These are phyloP conservation scores for Ganoderma leucocontextum DNA, from an alignment of 1,284 basidiomycete species.

Conservation along the genomic window DNA sequence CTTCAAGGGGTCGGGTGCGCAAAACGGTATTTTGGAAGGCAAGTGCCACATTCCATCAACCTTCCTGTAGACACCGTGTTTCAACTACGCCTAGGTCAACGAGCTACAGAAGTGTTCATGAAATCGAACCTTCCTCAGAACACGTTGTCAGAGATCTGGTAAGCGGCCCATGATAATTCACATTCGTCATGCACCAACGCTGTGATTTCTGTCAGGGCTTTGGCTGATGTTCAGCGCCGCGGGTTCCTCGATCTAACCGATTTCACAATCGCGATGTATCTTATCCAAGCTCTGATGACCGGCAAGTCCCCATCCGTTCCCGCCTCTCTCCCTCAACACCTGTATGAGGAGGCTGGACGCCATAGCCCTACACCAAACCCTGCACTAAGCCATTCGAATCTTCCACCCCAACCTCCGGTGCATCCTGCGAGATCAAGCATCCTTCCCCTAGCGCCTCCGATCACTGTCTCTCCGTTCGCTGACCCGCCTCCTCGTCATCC, in stretches of 20 bases:
- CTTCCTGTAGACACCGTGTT: neutral
- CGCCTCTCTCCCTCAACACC: constrained; percentile 76
- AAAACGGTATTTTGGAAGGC: constrained; percentile 81
- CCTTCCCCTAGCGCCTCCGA: neutral
- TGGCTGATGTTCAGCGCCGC: constrained; percentile 94
- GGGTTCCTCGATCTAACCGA: constrained; percentile 91
- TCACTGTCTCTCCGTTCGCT: constrained; percentile 19
- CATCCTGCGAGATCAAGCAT: constrained; percentile 20
- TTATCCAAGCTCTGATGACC: constrained; percentile 92
- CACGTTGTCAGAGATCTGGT: constrained; percentile 94
- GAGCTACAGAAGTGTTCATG: constrained; percentile 90
- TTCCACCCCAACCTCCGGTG: constrained; percentile 15
- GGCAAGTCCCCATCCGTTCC: constrained; percentile 81
- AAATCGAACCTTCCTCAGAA: constrained; percentile 91
- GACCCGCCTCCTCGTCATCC: constrained; percentile 28
- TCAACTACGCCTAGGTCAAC: constrained; percentile 63
- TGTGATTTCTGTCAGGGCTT: constrained; percentile 63
- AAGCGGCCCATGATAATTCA: constrained; percentile 36
- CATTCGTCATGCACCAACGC: neutral
- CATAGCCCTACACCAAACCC: constrained; percentile 1
- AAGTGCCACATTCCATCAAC: constrained; percentile 32
- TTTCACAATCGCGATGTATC: constrained; percentile 96
- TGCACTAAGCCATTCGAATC: constrained; percentile 3
- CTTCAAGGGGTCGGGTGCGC: constrained; percentile 71
- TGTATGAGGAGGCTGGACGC: constrained; percentile 83